Evolutionary conservation across 1,284 basidiomycete species (phyloP), one percentile per base, ranked within the genome.

Genomic region (Papiliotrema laurentii): DNA sequence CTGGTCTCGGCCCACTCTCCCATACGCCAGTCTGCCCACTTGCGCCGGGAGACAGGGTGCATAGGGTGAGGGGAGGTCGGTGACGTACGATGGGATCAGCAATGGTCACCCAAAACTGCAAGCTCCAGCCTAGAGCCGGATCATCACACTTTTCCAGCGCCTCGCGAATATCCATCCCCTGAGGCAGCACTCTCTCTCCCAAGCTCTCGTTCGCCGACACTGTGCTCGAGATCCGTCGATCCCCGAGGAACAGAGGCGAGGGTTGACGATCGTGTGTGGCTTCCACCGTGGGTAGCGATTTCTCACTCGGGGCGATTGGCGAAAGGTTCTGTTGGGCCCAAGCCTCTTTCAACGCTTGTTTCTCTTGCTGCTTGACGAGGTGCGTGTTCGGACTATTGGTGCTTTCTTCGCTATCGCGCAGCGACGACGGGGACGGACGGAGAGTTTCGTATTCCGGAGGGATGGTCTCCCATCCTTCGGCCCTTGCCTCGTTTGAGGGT

Each of bases 101-200:
- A 33, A 74, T 64, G 25, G 71, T 71, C 16, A 71, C 66, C 72
- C 72, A 74, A 45, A 74, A 72, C 49, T 66, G 63, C 38, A 70
- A 35, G 50, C 63, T 67, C 69, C 69, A 72, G 22, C 64, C 64
- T 44, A 72, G 44, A 6, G 62, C 62, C 24, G 69, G 65, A 54
- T 70, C 66, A 28, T 64, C 64, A 33, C 69, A 71, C 40, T 49
- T 59, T 9, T 56, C 57, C 49, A 71, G 38, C 18, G 61, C 63
- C 24, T 68, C 62, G 39, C 55, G 35, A 9, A 71, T 58, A 50
- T 66, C 61, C 52, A 67, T 55, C 21, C 60, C 60, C 1, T 18
- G 24, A 3, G 60, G 60, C 18, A 60, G 34, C 26, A 35, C 27
- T 37, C 47, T 31, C 35, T 34, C 14, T 37, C 30, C 30, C n/a